phyloP scores from a whole-genome alignment of 495 filamentous ascomycete species.

The Haplographium delicatum region DNA sequence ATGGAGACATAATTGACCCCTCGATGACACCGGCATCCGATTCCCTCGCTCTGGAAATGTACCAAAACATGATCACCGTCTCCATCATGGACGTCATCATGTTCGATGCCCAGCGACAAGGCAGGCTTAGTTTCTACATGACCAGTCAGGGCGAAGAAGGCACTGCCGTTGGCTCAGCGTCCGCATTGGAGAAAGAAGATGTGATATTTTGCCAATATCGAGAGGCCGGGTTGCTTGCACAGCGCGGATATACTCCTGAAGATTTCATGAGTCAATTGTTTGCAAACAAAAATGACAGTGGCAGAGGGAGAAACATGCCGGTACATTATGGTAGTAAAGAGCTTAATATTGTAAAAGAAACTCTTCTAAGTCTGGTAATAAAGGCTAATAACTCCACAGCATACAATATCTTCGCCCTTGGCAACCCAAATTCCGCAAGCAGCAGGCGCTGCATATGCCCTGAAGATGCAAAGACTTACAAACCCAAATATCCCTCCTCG shows the following conservation, averaged over 20 bases:
- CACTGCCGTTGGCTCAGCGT: constrained; percentile 80
- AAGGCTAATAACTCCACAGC: constrained; percentile 39
- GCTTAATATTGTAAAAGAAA: constrained; percentile 64
- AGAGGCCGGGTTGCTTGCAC: constrained; percentile 83
- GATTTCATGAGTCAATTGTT: constrained; percentile 97
- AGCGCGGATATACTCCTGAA: constrained; percentile 79
- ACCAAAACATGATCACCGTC: constrained; percentile 60
- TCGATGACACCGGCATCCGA: constrained; percentile 63
- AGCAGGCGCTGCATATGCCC: constrained; percentile 85
- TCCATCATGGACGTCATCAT: constrained; percentile 93
- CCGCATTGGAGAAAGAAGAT: constrained; percentile 74
- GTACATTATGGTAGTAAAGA: constrained; percentile 88
- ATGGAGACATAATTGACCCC: constrained; percentile 67
- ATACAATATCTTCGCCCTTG: constrained; percentile 88
- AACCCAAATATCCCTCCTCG: constrained; percentile 61
- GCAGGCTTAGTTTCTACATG: constrained; percentile 87
- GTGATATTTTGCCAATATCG: constrained; percentile 94
- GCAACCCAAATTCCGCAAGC: constrained; percentile 97
- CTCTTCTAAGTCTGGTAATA: not conserved
- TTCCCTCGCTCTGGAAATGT: constrained; percentile 39
- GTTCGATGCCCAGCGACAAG: constrained; percentile 80
- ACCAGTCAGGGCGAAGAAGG: constrained; percentile 95
- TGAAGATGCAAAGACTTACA: constrained; percentile 77
- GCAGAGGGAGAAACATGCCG: constrained; percentile 92
- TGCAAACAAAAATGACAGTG: constrained; percentile 75